Evolutionary conservation across 2,329 filamentous ascomycete genomes (phyloP), one percentile per base, ranked within the genome.

Genomic region (Exophiala sideris): DNA sequence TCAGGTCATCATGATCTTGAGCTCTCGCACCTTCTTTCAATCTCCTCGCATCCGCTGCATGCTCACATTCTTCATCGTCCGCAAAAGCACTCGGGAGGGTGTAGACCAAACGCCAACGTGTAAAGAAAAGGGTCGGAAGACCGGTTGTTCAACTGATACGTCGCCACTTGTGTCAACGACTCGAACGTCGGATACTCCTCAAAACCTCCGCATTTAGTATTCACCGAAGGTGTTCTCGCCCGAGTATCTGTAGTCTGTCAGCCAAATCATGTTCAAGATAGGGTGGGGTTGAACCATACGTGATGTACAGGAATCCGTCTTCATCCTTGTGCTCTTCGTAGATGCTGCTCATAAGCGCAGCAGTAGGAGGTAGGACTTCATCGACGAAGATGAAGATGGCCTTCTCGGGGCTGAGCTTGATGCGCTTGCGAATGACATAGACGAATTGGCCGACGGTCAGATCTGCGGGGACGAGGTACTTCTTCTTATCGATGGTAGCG

Each of bases 381-480:
- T 97, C 92, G 70, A 99, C 94, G 77, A 97, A 99, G 82, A 99
- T 97, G 83, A 99, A 99, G 79, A 99, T 99, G 72, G 94, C 94
- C 84, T 99, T 99, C 81, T 99, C 94, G 32, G 94, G 94, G 51
- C 91, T 96, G 65, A 99, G 84, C 89, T 99, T 99, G 79, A 99
- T 99, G 70, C 94, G 88, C 84, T 99, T 99, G 74, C 94, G 91
- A 77, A 99, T 99, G 63, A 99, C 94, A 76, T 99, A 99, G 78
- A 99, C 94, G 72, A 99, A 96, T 86, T 99, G 94, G 68, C 94
- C 94, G 61, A 99, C 94, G 60, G 94, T 99, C 70, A 99, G 84
- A 71, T 99, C 94, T 66, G 94, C 91, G 11, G 94, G 94, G 24
- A 99, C 94, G 45, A 99, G 84, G 71, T 99, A 99, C 80, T 99